Base-by-base conservation (phyloP, 371 early-diverging fungal genomes). In the Mucor plumbeus region DNA sequence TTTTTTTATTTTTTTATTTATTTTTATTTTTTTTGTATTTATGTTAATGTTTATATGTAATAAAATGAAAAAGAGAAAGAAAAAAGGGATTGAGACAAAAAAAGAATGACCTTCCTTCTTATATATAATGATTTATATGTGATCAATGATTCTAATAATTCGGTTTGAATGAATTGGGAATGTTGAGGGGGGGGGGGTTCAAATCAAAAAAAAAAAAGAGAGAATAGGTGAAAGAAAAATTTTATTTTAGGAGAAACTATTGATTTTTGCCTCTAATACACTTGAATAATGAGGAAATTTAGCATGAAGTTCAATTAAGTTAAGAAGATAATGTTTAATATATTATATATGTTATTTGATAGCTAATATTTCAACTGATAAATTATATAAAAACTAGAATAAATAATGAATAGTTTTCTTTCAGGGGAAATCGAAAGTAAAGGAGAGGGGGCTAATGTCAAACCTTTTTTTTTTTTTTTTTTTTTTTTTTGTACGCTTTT, bases 91-190 rank as follows among this genome's bases (percentile, higher is more conserved):
- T 14, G 31, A n/a, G 55, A 15, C 15, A 55, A 33, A 35, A 55
- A 55, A 34, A 55, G 33, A 34, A 34, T 21, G 50, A 21, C 26
- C 19, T 21, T 50, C 21, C 50, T 21, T 50, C n/a, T 44, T 44
- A 44, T 50, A 50, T 11, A 50, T 21, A 55, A 55, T 3, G 55
- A 55, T 35, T 55, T 55, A 11, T 55, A 55, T 34, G 55, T n/a
- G 35, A 55, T 55, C 34, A n/a, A 33, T 55, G 6, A 61, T 39
- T 39, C 47, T 41, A 44, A 21, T 50, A 47, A 60, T 60, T 60
- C 61, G 31, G 44, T 50, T 44, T 44, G 33, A 44, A 26, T 60
- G 61, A 59, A 59, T 59, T 59, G 41, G 59, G 61, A 60, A 60
- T 60, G 61, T 60, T 60, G 44, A 60, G 62, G 50, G 50, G 48